These are phyloP conservation scores for Pestalotiopsis sp. DNA, from an alignment of 2,329 filamentous ascomycete species.

Conservation along the genomic window DNA sequence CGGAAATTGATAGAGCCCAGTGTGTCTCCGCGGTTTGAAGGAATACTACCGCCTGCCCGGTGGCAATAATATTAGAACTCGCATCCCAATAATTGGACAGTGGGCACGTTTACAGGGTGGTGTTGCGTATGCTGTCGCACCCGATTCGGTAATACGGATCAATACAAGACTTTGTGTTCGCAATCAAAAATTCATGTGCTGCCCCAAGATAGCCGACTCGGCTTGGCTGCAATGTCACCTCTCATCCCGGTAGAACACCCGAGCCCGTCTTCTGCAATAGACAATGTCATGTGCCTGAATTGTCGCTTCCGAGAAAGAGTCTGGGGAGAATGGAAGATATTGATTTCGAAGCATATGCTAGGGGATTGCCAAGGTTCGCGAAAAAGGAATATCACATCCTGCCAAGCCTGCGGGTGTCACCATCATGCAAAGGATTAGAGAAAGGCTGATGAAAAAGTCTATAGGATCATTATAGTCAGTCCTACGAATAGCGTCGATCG, in stretches of 20 bases:
- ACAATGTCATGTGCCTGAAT: neutral
- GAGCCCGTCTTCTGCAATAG: constrained; percentile 1
- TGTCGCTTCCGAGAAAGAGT: neutral
- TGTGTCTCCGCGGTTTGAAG: neutral
- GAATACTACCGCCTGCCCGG: neutral
- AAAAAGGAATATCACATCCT: neutral
- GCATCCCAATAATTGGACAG: neutral
- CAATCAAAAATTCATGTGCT: constrained; percentile 8
- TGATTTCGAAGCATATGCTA: neutral
- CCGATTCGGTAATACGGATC: constrained; percentile 8
- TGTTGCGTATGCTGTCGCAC: neutral
- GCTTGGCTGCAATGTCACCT: constrained; percentile 7
- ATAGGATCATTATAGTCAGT: neutral
- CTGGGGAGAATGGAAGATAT: too few species aligned
- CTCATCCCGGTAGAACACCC: neutral
- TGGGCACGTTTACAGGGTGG: neutral
- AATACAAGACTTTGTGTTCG: constrained; percentile 6
- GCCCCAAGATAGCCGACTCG: constrained; percentile 9
- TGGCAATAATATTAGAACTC: neutral
- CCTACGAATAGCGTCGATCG: neutral
- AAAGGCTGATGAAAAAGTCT: neutral
- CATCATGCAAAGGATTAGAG: neutral
- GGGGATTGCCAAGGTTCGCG: neutral
- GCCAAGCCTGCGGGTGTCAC: neutral
- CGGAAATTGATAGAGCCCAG: neutral